Conservation (phyloP, 305 asterid genomes). For the Fraxinus sp. region DNA sequence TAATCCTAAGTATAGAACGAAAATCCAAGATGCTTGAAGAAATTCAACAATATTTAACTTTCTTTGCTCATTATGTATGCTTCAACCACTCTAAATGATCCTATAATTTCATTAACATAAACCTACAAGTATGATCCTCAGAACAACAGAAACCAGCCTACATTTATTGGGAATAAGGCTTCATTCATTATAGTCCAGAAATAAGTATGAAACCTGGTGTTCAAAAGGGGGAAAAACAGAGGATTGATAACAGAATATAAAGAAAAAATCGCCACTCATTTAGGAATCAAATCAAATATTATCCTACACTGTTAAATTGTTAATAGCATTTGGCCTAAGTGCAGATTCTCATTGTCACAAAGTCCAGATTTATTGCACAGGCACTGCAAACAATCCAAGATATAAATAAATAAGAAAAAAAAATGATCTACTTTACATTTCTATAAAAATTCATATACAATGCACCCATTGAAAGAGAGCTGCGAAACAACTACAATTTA, state of each 20-base stretch:
- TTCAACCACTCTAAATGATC: not conserved
- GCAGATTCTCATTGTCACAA: not conserved
- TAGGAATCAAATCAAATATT: not conserved
- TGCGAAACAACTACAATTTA: not conserved
- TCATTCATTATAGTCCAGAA: not conserved
- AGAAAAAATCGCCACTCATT: not conserved
- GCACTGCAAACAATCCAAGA: not conserved
- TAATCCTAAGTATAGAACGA: not conserved
- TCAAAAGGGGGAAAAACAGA: not conserved
- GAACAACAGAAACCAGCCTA: not conserved
- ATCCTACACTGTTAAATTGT: not conserved
- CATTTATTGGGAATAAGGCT: not conserved
- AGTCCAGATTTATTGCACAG: not conserved
- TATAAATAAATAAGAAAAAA: conserved; percentile 3
- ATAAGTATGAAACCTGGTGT: not conserved
- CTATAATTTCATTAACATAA: not conserved
- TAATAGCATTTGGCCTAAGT: not conserved
- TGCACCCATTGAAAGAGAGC: not conserved
- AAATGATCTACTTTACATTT: not conserved
- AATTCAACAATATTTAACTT: not conserved
- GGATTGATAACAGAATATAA: not conserved
- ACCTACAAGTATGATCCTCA: not conserved
- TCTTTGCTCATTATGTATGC: not conserved
- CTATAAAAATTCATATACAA: not conserved
- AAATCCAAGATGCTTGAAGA: not conserved